These are phyloP conservation scores for Nemania sp. DNA, from an alignment of 2,329 filamentous ascomycete genomes.

Conservation along the genomic window DNA sequence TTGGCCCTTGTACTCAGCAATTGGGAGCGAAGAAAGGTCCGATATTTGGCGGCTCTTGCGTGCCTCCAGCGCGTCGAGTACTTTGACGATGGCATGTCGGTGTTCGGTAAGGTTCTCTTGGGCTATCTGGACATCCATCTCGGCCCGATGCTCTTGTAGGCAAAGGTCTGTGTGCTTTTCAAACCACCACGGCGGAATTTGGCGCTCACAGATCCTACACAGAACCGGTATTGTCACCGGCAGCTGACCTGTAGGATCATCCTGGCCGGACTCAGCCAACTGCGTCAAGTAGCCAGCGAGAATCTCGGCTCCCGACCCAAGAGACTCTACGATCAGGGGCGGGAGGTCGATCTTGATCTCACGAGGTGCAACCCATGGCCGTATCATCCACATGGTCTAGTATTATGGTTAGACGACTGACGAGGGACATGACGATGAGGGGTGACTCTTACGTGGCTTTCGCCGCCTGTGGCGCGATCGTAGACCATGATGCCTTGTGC, in stretches of 20 bases:
- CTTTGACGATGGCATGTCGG: slow-evolving; percentile 90
- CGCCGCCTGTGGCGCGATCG: slow-evolving; percentile 80
- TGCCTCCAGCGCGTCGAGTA: slow-evolving; percentile 88
- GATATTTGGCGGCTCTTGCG: slow-evolving; percentile 67
- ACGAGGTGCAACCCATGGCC: slow-evolving; percentile 82
- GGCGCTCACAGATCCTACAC: slow-evolving; percentile 95
- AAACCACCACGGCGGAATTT: slow-evolving; percentile 99
- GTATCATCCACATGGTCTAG: slow-evolving; percentile 99
- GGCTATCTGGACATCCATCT: slow-evolving; percentile 96
- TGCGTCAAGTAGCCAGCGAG: slow-evolving; percentile 91
- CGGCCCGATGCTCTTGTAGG: slow-evolving; percentile 90
- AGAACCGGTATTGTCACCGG: slow-evolving; percentile 78
- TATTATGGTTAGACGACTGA: slow-evolving; percentile 6
- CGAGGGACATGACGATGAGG: neutral
- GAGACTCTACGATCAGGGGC: slow-evolving; percentile 82
- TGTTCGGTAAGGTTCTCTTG: slow-evolving; percentile 93
- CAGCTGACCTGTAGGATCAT: slow-evolving; percentile 75
- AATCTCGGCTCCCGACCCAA: slow-evolving; percentile 93
- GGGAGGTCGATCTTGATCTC: slow-evolving; percentile 97
- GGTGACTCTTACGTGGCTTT: slow-evolving; percentile 78
- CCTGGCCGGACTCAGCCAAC: slow-evolving; percentile 80
- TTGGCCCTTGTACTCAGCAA: slow-evolving; percentile 85
- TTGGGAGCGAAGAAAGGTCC: slow-evolving; percentile 55
- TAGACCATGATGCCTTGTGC: slow-evolving; percentile 99
- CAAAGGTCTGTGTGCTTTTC: slow-evolving; percentile 98